A percentile compares a stretch with the other conserved stretches of the same genome.
Evolutionary conservation across 176 grass and related monocot genomes (phyloP).

Genomic region (Rhynchospora tenuis): DNA sequence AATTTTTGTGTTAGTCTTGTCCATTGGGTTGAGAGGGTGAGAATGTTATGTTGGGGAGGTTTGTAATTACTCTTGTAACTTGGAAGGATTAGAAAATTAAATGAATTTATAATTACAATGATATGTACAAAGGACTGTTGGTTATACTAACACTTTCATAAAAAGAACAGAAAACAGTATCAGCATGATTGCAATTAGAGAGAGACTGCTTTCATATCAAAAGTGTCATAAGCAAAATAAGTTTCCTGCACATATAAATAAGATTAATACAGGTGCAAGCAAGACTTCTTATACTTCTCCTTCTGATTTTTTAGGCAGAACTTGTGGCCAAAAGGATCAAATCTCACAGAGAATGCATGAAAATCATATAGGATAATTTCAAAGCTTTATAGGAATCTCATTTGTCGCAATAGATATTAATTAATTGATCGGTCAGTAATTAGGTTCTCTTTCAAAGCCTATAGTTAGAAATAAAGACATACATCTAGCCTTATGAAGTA

Average conservation of each 20-base stretch:
- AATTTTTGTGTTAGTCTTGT: not conserved
- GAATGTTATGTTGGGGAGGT: conserved; percentile 32
- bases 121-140: not conserved
- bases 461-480: not conserved
- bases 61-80: conserved; percentile 24
- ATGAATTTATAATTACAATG: not conserved
- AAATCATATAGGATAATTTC: not conserved
- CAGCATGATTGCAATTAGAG: not conserved
- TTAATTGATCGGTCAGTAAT: not conserved
- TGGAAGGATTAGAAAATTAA: not conserved
- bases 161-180: not conserved
- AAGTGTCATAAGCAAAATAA: not conserved
- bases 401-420: not conserved
- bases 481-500: not conserved
- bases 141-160: not conserved
- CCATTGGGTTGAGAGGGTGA: not conserved
- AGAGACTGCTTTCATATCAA: not conserved
- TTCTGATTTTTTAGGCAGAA: not conserved
- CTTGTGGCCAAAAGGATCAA: not conserved
- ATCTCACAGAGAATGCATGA: not conserved
- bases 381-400: not conserved
- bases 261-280: not conserved
- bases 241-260: not conserved
- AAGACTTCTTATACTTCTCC: not conserved
- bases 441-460: not conserved